Evolutionary conservation across 768 basidiomycete species (phyloP), one percentile per base, ranked within the genome.

Genomic region (Lactarius hatsudake): DNA sequence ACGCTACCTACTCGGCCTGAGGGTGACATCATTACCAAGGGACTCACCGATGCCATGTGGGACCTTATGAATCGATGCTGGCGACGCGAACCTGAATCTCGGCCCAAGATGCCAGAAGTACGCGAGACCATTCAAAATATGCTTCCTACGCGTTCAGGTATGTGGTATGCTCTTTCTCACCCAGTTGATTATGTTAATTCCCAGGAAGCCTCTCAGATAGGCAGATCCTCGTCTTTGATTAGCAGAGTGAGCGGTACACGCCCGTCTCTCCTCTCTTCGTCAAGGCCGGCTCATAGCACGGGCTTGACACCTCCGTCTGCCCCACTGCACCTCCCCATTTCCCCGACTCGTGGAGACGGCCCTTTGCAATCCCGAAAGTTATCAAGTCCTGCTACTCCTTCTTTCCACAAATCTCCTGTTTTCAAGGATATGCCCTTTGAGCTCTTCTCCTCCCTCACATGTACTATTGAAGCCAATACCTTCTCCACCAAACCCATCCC

Each of bases 31-130:
- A 75, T 69, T 1, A 58, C 65, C 17, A 70, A 71, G 26, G 79
- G 78, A 18, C 72, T 82, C 3, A 72, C 71, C 32, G 79, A 83
- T 70, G 73, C 75, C 1, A 72, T 84, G 63, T 84, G 83, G 83
- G 56, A 71, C 9, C 70, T 84, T 57, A 79, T 83, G 75, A 72
- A 72, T 32, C 72, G 72, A 60, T 84, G 83, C 64, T 84, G 82
- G 82, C 66, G 76, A 30, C 76, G 72, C 57, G 76, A 78, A 62
- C 81, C 82, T 26, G 73, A 74, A 48, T 66, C 71, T 3, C 74
- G 82, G 18, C 83, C 82, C 20, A 75, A 79, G 18, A 80, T 82
- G 71, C 69, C 76, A 38, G 69, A 71, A 17, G 71, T 82, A 34
- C 78, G 75, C 60, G 66, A 55, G 40, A 63, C 63, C 15, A 63